phyloP scores from a whole-genome alignment of 768 basidiomycete species.

The Russula compacta region DNA sequence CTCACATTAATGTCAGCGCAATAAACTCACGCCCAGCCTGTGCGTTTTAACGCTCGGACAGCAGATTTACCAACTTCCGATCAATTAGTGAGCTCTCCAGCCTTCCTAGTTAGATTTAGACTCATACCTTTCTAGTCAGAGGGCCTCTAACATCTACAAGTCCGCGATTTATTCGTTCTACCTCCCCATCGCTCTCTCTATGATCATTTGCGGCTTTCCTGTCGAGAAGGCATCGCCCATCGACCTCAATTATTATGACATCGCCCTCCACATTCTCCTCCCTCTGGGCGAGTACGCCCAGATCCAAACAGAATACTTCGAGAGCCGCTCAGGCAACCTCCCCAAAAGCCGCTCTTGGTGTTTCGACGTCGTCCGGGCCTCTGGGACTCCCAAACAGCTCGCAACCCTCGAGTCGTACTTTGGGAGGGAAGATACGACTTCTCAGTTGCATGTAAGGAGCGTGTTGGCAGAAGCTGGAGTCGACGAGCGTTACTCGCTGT shows the following conservation, averaged over 20 bases:
- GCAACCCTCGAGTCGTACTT: slow-evolving; percentile 54
- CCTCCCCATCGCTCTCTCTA: slow-evolving; percentile 91
- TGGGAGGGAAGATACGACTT: slow-evolving; percentile 45
- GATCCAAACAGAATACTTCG: slow-evolving; percentile 83
- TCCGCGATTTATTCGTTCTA: slow-evolving; percentile 98
- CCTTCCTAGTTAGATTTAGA: neutral
- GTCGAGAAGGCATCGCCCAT: slow-evolving; percentile 33
- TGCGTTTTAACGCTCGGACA: neutral
- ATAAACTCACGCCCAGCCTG: neutral
- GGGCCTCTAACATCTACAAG: slow-evolving; percentile 91
- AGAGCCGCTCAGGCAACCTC: slow-evolving; percentile 81
- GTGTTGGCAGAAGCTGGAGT: slow-evolving; percentile 68
- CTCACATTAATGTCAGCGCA: neutral
- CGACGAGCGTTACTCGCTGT: slow-evolving; percentile 56
- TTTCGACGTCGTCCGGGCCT: slow-evolving; percentile 71
- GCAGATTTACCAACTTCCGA: slow-evolving; percentile 58
- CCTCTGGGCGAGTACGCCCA: slow-evolving; percentile 98
- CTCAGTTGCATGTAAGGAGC: slow-evolving; percentile 52
- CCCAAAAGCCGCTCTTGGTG: slow-evolving; percentile 99
- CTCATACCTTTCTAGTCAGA: slow-evolving; percentile 45
- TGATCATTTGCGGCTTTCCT: slow-evolving; percentile 67
- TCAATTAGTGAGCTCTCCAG: slow-evolving; percentile 54
- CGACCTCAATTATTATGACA: slow-evolving; percentile 51
- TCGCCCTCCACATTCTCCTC: slow-evolving; percentile 72
- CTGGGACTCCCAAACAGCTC: slow-evolving; percentile 47